phyloP scores from a whole-genome alignment of 495 filamentous ascomycete genomes.

The Neurospora sp. region DNA sequence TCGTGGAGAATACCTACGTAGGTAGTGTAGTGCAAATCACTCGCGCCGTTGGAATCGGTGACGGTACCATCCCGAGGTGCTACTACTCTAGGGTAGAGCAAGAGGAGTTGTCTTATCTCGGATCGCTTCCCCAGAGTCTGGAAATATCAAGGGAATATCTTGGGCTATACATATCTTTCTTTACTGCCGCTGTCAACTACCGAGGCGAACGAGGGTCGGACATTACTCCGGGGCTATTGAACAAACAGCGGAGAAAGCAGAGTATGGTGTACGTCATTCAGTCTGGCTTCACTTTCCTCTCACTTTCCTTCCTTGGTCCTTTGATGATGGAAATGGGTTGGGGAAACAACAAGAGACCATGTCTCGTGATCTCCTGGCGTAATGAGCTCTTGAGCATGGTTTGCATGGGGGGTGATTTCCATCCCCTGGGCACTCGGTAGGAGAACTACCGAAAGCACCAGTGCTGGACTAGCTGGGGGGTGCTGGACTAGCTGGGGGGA shows the following conservation, averaged over 20 bases:
- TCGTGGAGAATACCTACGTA: not conserved
- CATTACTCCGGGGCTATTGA: not conserved
- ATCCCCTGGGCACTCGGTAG: not conserved
- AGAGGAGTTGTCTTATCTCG: not conserved
- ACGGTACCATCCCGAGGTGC: not conserved
- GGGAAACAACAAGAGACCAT: not conserved
- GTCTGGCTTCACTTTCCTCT: not conserved
- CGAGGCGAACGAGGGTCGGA: not conserved
- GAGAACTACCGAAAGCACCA: not conserved
- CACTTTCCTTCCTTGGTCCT: not conserved
- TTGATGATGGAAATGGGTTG: not conserved
- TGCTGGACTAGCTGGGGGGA: not conserved
- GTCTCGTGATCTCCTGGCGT: not conserved
- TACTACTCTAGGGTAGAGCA: not conserved
- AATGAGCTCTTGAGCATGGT: not conserved
- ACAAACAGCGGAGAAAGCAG: not conserved
- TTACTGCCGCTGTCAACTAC: not conserved
- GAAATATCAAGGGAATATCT: not conserved
- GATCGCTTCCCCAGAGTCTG: not conserved
- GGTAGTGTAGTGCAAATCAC: not conserved
- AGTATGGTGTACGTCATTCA: not conserved
- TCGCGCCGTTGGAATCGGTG: not conserved
- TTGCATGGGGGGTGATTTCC: not conserved
- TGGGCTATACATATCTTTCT: not conserved
- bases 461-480: not conserved